Evolutionary conservation across 192 early-diverging fungal species (phyloP).

Genomic region (Coemansia sp.): DNA sequence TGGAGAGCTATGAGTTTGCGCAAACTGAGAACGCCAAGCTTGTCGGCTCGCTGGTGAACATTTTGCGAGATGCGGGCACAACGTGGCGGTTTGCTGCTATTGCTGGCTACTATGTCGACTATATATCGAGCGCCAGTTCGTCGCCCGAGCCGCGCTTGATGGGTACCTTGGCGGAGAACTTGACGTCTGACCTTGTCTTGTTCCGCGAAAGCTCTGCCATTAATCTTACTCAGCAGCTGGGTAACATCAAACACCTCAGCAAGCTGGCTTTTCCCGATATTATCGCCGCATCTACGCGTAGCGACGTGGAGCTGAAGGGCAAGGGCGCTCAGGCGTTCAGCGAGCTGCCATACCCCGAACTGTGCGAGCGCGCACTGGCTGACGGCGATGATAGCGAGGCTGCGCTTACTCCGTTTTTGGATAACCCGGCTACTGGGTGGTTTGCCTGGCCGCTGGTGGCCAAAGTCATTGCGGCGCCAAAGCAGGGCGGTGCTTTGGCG

Average conservation of each 20-base stretch:
- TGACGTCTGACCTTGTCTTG: conserved; percentile 73
- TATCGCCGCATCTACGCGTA: background rate
- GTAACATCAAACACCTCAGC: conserved; percentile 72
- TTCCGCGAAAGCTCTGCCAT: conserved; percentile 70
- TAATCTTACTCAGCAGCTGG: conserved; percentile 63
- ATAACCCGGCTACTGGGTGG: conserved; percentile 74
- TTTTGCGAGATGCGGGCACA: conserved; percentile 62
- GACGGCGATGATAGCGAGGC: conserved; percentile 23
- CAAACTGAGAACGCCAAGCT: conserved; percentile 28
- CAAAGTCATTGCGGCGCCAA: conserved; percentile 58
- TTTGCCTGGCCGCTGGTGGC: conserved; percentile 73
- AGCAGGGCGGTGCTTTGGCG: conserved; percentile 27
- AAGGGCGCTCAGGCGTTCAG: background rate
- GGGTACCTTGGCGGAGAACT: conserved; percentile 60
- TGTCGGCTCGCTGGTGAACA: conserved; percentile 58
- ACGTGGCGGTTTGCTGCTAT: conserved; percentile 87
- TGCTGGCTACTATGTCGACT: conserved; percentile 79
- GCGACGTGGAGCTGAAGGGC: conserved; percentile 15
- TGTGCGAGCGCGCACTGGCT: conserved; percentile 43
- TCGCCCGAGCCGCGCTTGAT: conserved; percentile 62
- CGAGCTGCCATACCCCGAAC: conserved; percentile 15
- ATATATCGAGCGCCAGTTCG: conserved; percentile 64
- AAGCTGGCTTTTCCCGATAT: conserved; percentile 16
- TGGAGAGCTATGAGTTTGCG: conserved; percentile 17
- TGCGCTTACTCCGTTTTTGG: conserved; percentile 23